Conservation (phyloP, 306 rosid species). For the Castanea crenata region DNA sequence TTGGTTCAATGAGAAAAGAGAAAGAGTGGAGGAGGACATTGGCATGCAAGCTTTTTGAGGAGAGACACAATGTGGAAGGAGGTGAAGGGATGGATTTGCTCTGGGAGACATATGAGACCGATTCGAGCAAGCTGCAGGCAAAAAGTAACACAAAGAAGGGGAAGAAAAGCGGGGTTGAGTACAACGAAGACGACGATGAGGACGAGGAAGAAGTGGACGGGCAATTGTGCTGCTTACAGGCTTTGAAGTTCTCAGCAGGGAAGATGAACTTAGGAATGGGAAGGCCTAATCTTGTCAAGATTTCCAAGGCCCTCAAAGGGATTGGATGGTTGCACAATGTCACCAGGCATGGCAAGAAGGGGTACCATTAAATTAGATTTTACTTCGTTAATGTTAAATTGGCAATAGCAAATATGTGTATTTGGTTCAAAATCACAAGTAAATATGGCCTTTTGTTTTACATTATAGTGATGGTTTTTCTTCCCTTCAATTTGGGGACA, state of each 20-base stretch:
- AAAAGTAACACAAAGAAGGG: conserved; percentile 50
- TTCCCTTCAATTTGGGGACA: conserved; percentile 49
- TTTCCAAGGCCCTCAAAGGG: conserved; percentile 84
- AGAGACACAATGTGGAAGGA: conserved; percentile 56
- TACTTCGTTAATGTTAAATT: conserved; percentile 15
- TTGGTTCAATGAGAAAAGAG: conserved; percentile 86
- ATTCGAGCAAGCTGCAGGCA: conserved; percentile 29
- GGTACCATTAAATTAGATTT: conserved; percentile 37
- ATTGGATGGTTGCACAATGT: conserved; percentile 77
- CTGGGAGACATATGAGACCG: conserved; percentile 82
- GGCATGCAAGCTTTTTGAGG: conserved; percentile 93
- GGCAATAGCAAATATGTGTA: conserved; percentile 36
- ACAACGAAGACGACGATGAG: conserved; percentile 30
- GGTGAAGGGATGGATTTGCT: conserved; percentile 91
- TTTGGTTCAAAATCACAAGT: conserved; percentile 28
- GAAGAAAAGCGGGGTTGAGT: conserved; percentile 36
- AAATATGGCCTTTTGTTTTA: conserved; percentile 49
- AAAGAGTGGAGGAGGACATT: conserved; percentile 94
- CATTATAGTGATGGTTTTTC: conserved; percentile 46
- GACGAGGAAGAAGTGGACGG: conserved; percentile 36
- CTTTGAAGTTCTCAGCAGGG: conserved; percentile 82
- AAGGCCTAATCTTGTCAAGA: conserved; percentile 66
- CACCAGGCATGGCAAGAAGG: conserved; percentile 58
- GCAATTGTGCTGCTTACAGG: conserved; percentile 81
- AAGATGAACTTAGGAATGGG: conserved; percentile 92